phyloP scores from a whole-genome alignment of 1,139 yeast species.

The Nakaseomyces uthaithaninus region DNA sequence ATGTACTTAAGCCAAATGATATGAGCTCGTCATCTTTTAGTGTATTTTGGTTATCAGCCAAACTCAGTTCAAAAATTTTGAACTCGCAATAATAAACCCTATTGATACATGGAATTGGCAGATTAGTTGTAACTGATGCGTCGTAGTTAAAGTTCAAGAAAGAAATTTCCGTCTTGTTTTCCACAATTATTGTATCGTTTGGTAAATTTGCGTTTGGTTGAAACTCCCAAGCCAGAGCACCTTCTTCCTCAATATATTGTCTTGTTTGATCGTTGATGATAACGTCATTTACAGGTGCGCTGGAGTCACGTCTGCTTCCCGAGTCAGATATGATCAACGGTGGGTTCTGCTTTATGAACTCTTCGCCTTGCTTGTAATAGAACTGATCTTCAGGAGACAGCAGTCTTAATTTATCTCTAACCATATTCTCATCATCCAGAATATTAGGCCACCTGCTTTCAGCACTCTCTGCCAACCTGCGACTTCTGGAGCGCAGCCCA shows the following conservation, averaged over 20 bases:
- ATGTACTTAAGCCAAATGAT: conserved; percentile 74
- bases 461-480: conserved; percentile 12
- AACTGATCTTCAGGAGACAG: conserved; percentile 71
- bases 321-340: conserved; percentile 43
- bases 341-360: conserved; percentile 46
- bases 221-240: conserved; percentile 89
- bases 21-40: conserved; percentile 36
- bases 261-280: conserved; percentile 44
- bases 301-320: conserved; percentile 19
- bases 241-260: conserved; percentile 71
- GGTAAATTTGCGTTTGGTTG: conserved; percentile 58
- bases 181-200: conserved; percentile 52
- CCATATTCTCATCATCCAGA: conserved; percentile 56
- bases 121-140: conserved; percentile 72
- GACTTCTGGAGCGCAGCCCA: conserved; percentile 1
- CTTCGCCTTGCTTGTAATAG: conserved; percentile 53
- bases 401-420: conserved; percentile 57
- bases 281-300: conserved; percentile 35
- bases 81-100: conserved; percentile 89
- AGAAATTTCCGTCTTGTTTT: conserved; percentile 67
- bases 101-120: conserved; percentile 78
- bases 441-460: conserved; percentile 43
- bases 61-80: conserved; percentile 46
- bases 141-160: conserved; percentile 62
- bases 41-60: conserved; percentile 33